Conservation (phyloP, 306 rosid species). For the Quillaja saponaria region DNA sequence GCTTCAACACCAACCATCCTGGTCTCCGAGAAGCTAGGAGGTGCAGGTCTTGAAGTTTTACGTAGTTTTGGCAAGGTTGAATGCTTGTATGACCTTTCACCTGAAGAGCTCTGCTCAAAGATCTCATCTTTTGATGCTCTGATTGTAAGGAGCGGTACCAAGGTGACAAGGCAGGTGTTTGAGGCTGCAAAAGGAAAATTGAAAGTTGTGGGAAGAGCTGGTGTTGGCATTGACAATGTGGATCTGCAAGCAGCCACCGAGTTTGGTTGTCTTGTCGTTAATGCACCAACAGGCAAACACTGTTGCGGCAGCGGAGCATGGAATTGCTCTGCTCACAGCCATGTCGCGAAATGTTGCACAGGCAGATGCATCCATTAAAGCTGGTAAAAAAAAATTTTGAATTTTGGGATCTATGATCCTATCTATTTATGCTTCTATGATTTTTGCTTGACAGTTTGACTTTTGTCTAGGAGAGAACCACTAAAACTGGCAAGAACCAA, state of each 20-base stretch:
- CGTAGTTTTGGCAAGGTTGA: slow-evolving; percentile 62
- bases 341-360: slow-evolving; percentile 90
- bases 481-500: not conserved
- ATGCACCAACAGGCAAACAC: slow-evolving; percentile 93
- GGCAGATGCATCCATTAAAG: slow-evolving; percentile 84
- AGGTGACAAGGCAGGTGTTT: slow-evolving; percentile 66
- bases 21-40: slow-evolving; percentile 87
- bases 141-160: slow-evolving; percentile 85
- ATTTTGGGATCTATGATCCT: not conserved
- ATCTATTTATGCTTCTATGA: not conserved
- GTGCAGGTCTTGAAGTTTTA: slow-evolving; percentile 65
- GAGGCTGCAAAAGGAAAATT: slow-evolving; percentile 69
- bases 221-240: slow-evolving; percentile 92
- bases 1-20: slow-evolving; percentile 48
- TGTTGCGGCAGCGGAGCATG: slow-evolving; percentile 88
- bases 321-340: slow-evolving; percentile 75
- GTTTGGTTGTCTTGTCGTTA: slow-evolving; percentile 81
- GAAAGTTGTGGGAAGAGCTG: slow-evolving; percentile 94
- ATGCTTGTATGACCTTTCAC: slow-evolving; percentile 55
- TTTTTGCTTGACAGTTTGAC: not conserved
- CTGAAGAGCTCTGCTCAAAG: slow-evolving; percentile 63
- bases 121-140: slow-evolving; percentile 72
- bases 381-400: slow-evolving; percentile 40
- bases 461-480: not conserved
- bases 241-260: slow-evolving; percentile 94